A percentile compares a stretch with the other conserved stretches of the same genome.
phyloP scores from a whole-genome alignment of 2,329 filamentous ascomycete species.

The Arthrobotrys sinensis region DNA sequence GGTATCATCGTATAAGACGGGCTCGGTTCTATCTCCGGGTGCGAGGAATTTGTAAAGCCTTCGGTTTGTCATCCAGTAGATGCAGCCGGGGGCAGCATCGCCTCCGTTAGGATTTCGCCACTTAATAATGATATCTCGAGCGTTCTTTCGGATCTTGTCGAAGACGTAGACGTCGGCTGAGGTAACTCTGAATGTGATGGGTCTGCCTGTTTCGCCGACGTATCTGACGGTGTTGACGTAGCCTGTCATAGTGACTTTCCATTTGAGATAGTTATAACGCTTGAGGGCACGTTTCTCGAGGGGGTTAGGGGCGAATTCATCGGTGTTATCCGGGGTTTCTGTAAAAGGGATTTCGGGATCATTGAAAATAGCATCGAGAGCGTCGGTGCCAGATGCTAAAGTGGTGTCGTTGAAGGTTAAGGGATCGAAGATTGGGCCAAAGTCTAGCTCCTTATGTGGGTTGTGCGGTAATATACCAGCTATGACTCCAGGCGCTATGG shows the following conservation, averaged over 20 bases:
- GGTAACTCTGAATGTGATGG: constrained; percentile 9
- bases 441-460: not conserved
- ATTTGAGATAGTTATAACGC: constrained; percentile 35
- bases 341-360: constrained; percentile 34
- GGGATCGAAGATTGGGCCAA: constrained; percentile 10
- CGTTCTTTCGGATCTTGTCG: constrained; percentile 26
- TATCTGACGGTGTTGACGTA: not conserved
- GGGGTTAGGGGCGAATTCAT: not conserved
- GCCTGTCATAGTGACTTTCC: constrained; percentile 34
- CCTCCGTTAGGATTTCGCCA: constrained; percentile 35
- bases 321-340: not conserved
- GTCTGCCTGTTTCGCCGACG: not conserved
- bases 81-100: constrained; percentile 19
- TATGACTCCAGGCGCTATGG: constrained; percentile 1
- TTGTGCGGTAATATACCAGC: constrained; percentile 3
- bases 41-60: constrained; percentile 32
- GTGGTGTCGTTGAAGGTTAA: constrained; percentile 13
- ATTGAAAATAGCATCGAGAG: constrained; percentile 20
- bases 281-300: constrained; percentile 37
- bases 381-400: constrained; percentile 7
- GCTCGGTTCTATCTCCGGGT: constrained; percentile 24
- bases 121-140: constrained; percentile 13
- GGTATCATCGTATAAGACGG: constrained; percentile 16
- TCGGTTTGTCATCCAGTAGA: constrained; percentile 36
- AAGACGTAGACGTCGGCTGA: constrained; percentile 43